phyloP scores from a whole-genome alignment of 2,329 filamentous ascomycete genomes.

The Ambrosiella xylebori region DNA sequence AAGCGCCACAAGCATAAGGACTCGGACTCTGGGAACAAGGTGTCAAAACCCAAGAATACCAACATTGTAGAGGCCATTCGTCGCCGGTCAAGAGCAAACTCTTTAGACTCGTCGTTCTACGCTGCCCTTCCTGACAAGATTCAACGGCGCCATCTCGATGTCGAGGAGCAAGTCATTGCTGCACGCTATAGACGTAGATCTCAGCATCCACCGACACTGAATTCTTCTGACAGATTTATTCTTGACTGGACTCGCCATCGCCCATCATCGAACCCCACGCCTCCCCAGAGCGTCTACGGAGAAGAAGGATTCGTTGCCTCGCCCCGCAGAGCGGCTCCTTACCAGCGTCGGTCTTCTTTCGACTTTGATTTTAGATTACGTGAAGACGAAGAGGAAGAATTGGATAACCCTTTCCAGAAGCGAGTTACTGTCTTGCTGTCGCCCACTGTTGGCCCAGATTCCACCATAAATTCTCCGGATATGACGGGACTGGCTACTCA shows the following conservation, averaged over 20 bases:
- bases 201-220: background rate
- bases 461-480: slow-evolving; percentile 4
- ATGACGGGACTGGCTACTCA: background rate
- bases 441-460: slow-evolving; percentile 7
- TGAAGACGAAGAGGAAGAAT: slow-evolving; percentile 10
- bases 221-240: slow-evolving; percentile 8
- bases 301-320: slow-evolving; percentile 19
- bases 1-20: background rate
- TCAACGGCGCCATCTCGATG: slow-evolving; percentile 50
- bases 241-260: slow-evolving; percentile 11
- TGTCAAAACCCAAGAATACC: background rate
- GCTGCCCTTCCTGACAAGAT: slow-evolving; percentile 55
- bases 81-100: slow-evolving; percentile 23
- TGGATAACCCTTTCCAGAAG: slow-evolving; percentile 11
- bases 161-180: slow-evolving; percentile 44
- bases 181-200: slow-evolving; percentile 5
- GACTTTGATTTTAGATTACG: slow-evolving; percentile 5
- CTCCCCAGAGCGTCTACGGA: slow-evolving; percentile 10
- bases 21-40: background rate
- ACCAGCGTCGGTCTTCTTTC: slow-evolving; percentile 13
- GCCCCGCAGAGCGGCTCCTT: slow-evolving; percentile 28
- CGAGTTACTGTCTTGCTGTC: slow-evolving; percentile 9
- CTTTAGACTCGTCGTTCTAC: slow-evolving; percentile 49
- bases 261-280: slow-evolving; percentile 12
- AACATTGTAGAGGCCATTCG: slow-evolving; percentile 18